A percentile compares a stretch with the other conserved stretches of the same genome.
Conservation (phyloP, 768 basidiomycete species). For the Gloeopeniophorella convolvens region DNA sequence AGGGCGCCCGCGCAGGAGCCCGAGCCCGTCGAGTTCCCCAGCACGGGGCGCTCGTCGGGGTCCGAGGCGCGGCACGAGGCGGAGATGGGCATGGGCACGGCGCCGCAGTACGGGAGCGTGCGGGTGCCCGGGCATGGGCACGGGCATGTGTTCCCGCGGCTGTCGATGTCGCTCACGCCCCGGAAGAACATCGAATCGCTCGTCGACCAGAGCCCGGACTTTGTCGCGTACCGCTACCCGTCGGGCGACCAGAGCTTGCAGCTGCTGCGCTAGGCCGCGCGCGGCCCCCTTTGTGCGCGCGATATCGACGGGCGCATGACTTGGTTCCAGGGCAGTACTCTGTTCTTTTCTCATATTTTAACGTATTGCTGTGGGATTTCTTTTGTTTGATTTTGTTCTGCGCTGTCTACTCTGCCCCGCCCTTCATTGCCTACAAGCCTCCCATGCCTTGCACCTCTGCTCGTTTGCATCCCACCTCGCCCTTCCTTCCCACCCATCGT, state of each 20-base stretch:
- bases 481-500: conserved; percentile 2
- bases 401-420: too few species aligned
- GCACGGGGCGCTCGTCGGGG: conserved; percentile 27
- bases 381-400: too few species aligned
- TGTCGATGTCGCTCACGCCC: conserved; percentile 48
- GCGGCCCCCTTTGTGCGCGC: too few species aligned
- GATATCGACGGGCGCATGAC: too few species aligned
- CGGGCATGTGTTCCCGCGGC: conserved; percentile 37
- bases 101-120: conserved; percentile 45
- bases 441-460: not conserved
- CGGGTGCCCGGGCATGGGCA: conserved; percentile 41
- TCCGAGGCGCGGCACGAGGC: conserved; percentile 37
- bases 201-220: conserved; percentile 80
- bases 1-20: conserved; percentile 28
- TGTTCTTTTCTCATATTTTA: too few species aligned
- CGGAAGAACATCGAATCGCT: conserved; percentile 70
- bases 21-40: conserved; percentile 19
- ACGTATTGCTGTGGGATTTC: too few species aligned
- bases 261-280: conserved; percentile 40
- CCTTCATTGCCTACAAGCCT: too few species aligned
- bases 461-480: not conserved
- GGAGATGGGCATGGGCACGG: conserved; percentile 38
- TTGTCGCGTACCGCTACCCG: conserved; percentile 84
- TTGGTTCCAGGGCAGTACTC: too few species aligned
- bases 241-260: conserved; percentile 67